A percentile compares a stretch with the other conserved stretches of the same genome.
phyloP scores from a whole-genome alignment of 108 stramenopile genomes.

The Nitzschia sp. region DNA sequence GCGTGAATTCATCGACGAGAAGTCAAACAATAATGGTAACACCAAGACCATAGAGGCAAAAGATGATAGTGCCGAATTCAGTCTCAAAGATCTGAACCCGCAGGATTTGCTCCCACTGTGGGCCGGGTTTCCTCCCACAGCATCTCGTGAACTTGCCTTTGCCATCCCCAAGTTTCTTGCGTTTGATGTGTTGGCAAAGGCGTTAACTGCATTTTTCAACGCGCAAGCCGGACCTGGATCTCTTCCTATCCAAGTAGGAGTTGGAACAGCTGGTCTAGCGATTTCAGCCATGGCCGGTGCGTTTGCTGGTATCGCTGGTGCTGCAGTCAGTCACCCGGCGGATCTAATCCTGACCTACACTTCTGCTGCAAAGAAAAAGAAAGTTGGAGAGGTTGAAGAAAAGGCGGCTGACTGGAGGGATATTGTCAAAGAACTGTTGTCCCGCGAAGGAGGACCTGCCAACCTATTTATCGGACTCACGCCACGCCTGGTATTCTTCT shows the following conservation, averaged over 20 bases:
- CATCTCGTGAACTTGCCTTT: constrained; percentile 86
- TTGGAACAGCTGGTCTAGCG: constrained; percentile 64
- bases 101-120: constrained; percentile 63
- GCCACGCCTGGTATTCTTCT: constrained; percentile 82
- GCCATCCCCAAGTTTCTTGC: constrained; percentile 84
- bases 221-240: constrained; percentile 52
- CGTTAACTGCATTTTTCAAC: constrained; percentile 57
- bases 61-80: constrained; percentile 5
- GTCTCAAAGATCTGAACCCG: constrained; percentile 16
- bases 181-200: constrained; percentile 73
- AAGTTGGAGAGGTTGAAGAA: constrained; percentile 7
- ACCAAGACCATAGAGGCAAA: neutral
- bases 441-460: constrained; percentile 67
- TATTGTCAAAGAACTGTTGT: constrained; percentile 67
- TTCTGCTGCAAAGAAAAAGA: constrained; percentile 43
- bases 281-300: constrained; percentile 82
- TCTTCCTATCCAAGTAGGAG: constrained; percentile 74
- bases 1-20: constrained; percentile 57
- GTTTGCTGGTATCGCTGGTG: constrained; percentile 79
- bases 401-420: constrained; percentile 61
- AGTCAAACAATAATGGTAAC: neutral
- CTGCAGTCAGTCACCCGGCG: constrained; percentile 80
- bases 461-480: constrained; percentile 83
- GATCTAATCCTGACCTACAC: constrained; percentile 87
- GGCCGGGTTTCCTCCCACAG: constrained; percentile 73